Evolutionary conservation across 2,329 filamentous ascomycete genomes (phyloP).

Genomic region (Pezicula rhizophila): DNA sequence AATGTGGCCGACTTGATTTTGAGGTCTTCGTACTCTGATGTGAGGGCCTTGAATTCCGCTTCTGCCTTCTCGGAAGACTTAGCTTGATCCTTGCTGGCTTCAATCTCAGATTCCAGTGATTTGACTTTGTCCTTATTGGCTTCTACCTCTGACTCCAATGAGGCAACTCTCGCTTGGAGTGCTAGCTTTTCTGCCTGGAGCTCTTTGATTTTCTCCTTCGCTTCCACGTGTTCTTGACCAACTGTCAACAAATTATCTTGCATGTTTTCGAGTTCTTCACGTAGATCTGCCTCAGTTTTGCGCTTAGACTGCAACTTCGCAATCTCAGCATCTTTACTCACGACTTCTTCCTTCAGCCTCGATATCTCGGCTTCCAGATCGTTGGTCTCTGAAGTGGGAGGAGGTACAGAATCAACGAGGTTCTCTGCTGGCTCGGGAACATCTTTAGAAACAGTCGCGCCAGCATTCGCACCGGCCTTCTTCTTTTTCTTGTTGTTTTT

Average conservation of each 20-base stretch:
- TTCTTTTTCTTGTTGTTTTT: slow-evolving; percentile 91
- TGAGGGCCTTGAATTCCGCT: slow-evolving; percentile 31
- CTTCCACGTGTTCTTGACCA: slow-evolving; percentile 77
- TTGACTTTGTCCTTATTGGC: slow-evolving; percentile 23
- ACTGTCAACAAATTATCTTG: slow-evolving; percentile 73
- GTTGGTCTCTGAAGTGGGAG: slow-evolving; percentile 5
- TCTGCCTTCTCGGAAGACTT: slow-evolving; percentile 23
- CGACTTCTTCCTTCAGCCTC: slow-evolving; percentile 22
- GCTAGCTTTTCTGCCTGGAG: slow-evolving; percentile 63
- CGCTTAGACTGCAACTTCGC: slow-evolving; percentile 63
- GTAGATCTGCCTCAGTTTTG: slow-evolving; percentile 69
- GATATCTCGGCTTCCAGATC: slow-evolving; percentile 23
- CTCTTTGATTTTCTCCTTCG: slow-evolving; percentile 69
- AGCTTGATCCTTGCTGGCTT: slow-evolving; percentile 23
- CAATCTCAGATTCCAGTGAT: slow-evolving; percentile 63
- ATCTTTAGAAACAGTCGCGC: slow-evolving; percentile 23
- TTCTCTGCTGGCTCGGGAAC: slow-evolving; percentile 14
- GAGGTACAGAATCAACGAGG: slow-evolving; percentile 5
- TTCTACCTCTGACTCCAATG: slow-evolving; percentile 65
- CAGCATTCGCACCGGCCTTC: slow-evolving; percentile 45
- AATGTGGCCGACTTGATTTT: slow-evolving; percentile 64
- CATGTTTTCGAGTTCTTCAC: slow-evolving; percentile 80
- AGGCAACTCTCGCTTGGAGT: slow-evolving; percentile 57
- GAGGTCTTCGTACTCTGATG: slow-evolving; percentile 57
- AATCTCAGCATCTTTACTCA: slow-evolving; percentile 55